phyloP scores from a whole-genome alignment of 805 yeast species.

The Yarrowia sp. region DNA sequence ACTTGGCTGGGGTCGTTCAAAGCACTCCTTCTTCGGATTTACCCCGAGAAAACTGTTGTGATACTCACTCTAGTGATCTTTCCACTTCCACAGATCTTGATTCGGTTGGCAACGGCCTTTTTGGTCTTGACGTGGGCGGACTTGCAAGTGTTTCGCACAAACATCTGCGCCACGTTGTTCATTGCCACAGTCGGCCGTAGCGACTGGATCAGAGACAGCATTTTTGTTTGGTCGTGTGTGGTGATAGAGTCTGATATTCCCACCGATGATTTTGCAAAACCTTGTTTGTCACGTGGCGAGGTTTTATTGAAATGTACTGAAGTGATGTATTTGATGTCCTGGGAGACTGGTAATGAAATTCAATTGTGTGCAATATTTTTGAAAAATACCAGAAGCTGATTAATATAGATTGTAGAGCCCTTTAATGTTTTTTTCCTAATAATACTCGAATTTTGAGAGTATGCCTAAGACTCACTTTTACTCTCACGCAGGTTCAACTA shows the following conservation, averaged over 20 bases:
- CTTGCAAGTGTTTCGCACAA: slow-evolving; percentile 21
- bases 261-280: slow-evolving; percentile 16
- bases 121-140: slow-evolving; percentile 16
- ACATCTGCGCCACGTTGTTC: slow-evolving; percentile 15
- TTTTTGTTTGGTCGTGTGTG: slow-evolving; percentile 5
- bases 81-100: slow-evolving; percentile 47
- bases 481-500: no score
- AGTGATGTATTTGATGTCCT: not conserved
- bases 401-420: no score
- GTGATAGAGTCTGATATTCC: slow-evolving; percentile 19
- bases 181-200: slow-evolving; percentile 23
- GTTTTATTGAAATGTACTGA: not conserved
- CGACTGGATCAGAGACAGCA: slow-evolving; percentile 24
- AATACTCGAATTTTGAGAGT: no score
- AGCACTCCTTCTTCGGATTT: not conserved
- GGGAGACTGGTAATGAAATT: no score
- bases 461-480: no score
- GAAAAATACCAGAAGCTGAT: not conserved
- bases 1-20: no score
- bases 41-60: not conserved
- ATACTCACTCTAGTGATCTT: slow-evolving; percentile 51
- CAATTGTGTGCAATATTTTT: not conserved
- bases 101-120: slow-evolving; percentile 24
- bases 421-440: no score
- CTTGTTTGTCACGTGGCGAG: slow-evolving; percentile 17